Evolutionary conservation across 2,329 filamentous ascomycete genomes (phyloP).

Genomic region (Phyllosticta ampelicida): DNA sequence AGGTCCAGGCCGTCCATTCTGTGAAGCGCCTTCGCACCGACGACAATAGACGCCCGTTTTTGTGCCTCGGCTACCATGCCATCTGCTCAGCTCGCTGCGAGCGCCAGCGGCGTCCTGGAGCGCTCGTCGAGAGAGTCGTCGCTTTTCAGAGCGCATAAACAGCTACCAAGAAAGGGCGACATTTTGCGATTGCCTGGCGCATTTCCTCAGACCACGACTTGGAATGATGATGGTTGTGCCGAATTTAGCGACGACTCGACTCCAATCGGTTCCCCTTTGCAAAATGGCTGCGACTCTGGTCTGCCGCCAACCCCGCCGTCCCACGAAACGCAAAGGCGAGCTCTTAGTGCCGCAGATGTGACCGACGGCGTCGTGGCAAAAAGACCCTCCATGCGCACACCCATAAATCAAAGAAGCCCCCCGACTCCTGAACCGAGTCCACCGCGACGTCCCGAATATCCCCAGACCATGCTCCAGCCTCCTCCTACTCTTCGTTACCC

Average conservation of each 20-base stretch:
- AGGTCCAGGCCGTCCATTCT: not conserved
- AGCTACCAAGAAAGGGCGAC: conserved; percentile 20
- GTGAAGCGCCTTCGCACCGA: not conserved
- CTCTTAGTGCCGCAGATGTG: conserved; percentile 21
- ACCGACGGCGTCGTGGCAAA: conserved; percentile 30
- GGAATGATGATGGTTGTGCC: conserved; percentile 21
- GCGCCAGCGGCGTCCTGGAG: conserved; percentile 22
- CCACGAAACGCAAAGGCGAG: conserved; percentile 22
- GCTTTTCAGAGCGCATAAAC: conserved; percentile 18
- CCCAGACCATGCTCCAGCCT: conserved; percentile 9
- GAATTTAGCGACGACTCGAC: conserved; percentile 15
- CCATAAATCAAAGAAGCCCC: conserved; percentile 30
- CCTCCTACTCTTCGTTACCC: conserved; percentile 23
- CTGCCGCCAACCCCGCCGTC: conserved; percentile 38
- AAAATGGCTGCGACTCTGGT: conserved; percentile 23
- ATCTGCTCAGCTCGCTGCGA: conserved; percentile 13
- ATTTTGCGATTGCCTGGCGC: conserved; percentile 17
- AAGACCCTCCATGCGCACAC: conserved; percentile 30
- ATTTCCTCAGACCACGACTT: conserved; percentile 13
- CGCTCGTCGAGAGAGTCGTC: conserved; percentile 20
- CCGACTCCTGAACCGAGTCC: conserved; percentile 30
- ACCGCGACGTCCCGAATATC: conserved; percentile 18
- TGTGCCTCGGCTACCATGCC: conserved; percentile 3
- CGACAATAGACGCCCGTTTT: not conserved
- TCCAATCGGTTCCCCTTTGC: conserved; percentile 20